Conservation (phyloP, 768 basidiomycete genomes). For the Nevesoporus exiguus region DNA sequence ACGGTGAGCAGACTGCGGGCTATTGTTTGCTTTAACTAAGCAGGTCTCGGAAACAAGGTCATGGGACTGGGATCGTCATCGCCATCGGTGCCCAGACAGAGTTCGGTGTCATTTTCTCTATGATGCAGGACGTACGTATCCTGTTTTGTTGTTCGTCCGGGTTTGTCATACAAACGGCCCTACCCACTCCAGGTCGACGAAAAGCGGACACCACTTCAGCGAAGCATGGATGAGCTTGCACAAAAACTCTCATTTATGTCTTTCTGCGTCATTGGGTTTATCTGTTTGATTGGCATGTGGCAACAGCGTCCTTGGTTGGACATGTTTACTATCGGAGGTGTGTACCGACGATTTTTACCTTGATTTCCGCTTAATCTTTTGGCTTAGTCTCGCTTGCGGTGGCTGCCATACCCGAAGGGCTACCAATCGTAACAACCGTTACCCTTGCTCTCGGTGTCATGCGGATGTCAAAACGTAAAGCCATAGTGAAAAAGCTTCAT, state of each 20-base stretch:
- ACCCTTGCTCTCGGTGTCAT: slow-evolving; percentile 93
- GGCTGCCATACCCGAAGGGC: slow-evolving; percentile 95
- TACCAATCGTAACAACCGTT: slow-evolving; percentile 96
- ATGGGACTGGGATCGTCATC: slow-evolving; percentile 85
- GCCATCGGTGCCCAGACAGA: slow-evolving; percentile 84
- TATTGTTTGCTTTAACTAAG: slow-evolving; percentile 1
- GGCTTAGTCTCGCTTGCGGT: slow-evolving; percentile 88
- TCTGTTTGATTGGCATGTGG: slow-evolving; percentile 84
- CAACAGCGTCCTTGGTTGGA: slow-evolving; percentile 90
- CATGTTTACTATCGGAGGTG: slow-evolving; percentile 99
- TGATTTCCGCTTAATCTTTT: slow-evolving; percentile 9
- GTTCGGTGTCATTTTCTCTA: slow-evolving; percentile 93
- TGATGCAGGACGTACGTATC: slow-evolving; percentile 88
- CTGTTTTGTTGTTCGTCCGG: neutral
- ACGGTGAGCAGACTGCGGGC: slow-evolving; percentile 46
- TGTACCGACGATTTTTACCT: slow-evolving; percentile 18
- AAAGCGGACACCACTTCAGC: slow-evolving; percentile 86
- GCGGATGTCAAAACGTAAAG: slow-evolving; percentile 90
- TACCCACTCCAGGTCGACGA: slow-evolving; percentile 58
- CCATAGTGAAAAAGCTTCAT: slow-evolving; percentile 95
- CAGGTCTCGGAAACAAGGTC: slow-evolving; percentile 41
- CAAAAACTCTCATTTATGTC: slow-evolving; percentile 87
- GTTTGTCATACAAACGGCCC: neutral
- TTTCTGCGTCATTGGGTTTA: slow-evolving; percentile 92
- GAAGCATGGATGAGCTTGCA: slow-evolving; percentile 95